These are phyloP conservation scores for Cochliopodium minus DNA, from an alignment of 208 protist species.

Conservation along the genomic window DNA sequence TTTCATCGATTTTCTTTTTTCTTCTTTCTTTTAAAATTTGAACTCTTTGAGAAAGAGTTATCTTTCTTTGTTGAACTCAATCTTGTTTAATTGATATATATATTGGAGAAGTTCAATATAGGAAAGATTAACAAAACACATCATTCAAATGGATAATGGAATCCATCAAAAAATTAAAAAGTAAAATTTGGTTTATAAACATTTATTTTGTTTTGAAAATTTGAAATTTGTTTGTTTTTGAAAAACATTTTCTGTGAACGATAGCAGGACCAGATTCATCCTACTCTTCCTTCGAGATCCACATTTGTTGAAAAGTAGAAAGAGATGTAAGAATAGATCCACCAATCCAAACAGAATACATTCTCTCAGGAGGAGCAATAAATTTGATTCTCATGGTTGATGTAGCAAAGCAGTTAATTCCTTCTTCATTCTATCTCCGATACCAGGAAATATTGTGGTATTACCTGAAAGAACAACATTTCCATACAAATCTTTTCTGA, in stretches of 20 bases:
- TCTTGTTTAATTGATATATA: no score
- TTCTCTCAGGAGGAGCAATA: slow-evolving; percentile 75
- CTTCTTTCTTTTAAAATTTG: no score
- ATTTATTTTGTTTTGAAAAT: no score
- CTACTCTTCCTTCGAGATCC: slow-evolving; percentile 94
- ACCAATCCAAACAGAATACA: slow-evolving; percentile 90
- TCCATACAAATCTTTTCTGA: slow-evolving; percentile 47
- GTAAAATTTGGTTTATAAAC: no score
- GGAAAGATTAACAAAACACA: no score
- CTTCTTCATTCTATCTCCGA: slow-evolving; percentile 52
- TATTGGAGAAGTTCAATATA: no score
- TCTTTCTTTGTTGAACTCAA: no score
- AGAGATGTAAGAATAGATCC: slow-evolving; percentile 90
- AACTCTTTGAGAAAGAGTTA: no score
- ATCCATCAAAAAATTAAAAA: no score
- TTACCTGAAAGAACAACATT: slow-evolving; percentile 81
- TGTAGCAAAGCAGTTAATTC: slow-evolving; percentile 38
- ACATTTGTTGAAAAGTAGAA: slow-evolving; percentile 87
- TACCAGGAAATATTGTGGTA: slow-evolving; percentile 50
- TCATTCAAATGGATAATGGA: no score
- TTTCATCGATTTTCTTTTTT: no score
- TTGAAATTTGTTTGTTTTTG: no score
- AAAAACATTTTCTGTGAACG: slow-evolving; percentile 91
- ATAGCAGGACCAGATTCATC: slow-evolving; percentile 86
- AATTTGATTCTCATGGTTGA: slow-evolving; percentile 87